Base-by-base conservation (phyloP, 1,284 basidiomycete species). In the Athelia psychrophila region DNA sequence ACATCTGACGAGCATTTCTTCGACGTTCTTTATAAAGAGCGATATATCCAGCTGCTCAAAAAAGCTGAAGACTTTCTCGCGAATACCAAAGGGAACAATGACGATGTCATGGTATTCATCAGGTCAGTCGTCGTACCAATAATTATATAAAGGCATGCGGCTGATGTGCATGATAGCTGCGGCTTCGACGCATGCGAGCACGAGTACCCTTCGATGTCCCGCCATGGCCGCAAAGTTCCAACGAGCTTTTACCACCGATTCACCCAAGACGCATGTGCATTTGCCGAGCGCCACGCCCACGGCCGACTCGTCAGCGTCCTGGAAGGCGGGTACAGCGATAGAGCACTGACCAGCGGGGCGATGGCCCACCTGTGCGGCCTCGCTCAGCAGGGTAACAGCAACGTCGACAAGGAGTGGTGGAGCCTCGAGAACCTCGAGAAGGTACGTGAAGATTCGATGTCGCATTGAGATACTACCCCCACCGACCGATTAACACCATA, bases 101-200 rank as follows among this genome's bases (percentile, higher is more conserved):
- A 86, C n/a, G 84, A 88, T 59, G 88, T 88, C 0, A 67, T 98
- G 4, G 73, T 98, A 1, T 88, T 95, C 59, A 88, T 97, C 63
- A 94, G 92, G 92, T 87, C 20, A n/a, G 73, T 59, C 30, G 38
- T n/a, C 24, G 12, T n/a, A 30, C 35, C 33, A 33, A 16, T 57
- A 51, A 44, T 35, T 49, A 6, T 3, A 13, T 23, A 1, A 50
- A 36, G 38, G 6, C n/a, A 42, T 5, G 12, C 33, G 20, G 30
- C 36, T 49, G 16, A 38, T 44, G 16, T 55, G 42, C 18, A 36
- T 13, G 48, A 40, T 50, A 88, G 87, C 56, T 89, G 85, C 55
- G 96, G 96, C 2, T 95, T 98, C 69, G 96, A 98, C 60, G 95
- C 95, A 0, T 93, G 88, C 54, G 88, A 95, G 62, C 92, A 98